Evolutionary conservation across 176 grass and related monocot species (phyloP), one percentile per base, ranked within the genome.

Genomic region (Phyllostachys edulis): DNA sequence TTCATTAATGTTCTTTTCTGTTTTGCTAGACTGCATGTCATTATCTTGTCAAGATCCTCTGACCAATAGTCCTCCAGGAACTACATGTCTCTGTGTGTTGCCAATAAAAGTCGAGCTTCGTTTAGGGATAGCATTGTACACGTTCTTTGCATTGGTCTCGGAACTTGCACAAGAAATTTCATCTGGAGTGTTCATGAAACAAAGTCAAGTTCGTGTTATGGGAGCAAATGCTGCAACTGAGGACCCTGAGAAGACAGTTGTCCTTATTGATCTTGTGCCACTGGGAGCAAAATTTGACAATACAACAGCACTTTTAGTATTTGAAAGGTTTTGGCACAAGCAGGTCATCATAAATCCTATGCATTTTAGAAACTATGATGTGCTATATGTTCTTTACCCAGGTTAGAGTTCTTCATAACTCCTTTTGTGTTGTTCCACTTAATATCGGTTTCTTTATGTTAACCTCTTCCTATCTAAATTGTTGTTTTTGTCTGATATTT

Each of bases 201-300:
- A 94, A 74, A 89, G 69, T 84, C 93, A 99, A 89, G 93, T 99
- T 49, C 97, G 90, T 42, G 75, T 99, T 73, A 99, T 99, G 97
- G 97, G 97, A 65, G 97, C 97, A 73, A 99, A 99, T 84, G 85
- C 93, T 61, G 91, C 93, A 73, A 82, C 63, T 76, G 91, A 92
- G 50, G 88, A 91, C 20, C 85, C 90, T 79, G 88, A 94, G 68
- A 99, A 99, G 84, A 99, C 93, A 63, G 24, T 55, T 67, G 93
- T 99, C 40, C 63, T 99, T 39, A 81, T 99, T 86, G 88, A 99
- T 87, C 89, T 96, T 79, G 88, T 99, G 42, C 93, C 97, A 16
- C 38, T 92, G 38, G 88, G 74, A 78, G 67, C 82, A 82, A 79
- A 73, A 21, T 99, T 99, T 79, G 90, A 96, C 63, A 85, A 86